Base-by-base conservation (phyloP, 2,329 filamentous ascomycete species). In the Pseudopithomyces chartarum region DNA sequence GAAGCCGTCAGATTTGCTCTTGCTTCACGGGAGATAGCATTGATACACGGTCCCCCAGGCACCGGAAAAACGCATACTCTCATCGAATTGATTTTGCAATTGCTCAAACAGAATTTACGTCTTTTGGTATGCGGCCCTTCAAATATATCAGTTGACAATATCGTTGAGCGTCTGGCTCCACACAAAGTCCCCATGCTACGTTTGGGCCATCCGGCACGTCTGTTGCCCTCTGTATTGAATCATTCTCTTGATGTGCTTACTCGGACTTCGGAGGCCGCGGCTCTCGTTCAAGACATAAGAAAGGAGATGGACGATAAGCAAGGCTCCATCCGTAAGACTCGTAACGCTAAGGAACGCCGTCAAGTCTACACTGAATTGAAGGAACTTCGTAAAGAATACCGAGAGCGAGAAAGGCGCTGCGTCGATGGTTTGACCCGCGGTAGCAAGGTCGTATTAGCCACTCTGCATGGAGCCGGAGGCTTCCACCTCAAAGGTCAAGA, bases 91-190 rank as follows among this genome's bases (percentile, higher is more conserved):
- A 96, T 99, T 58, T 82, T 96, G n/a, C 95, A 99, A 71, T 80
- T 98, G 65, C 81, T 96, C 53, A 88, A 88, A 70, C 85, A 86
- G 22, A 84, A 87, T 33, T 83, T 88, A 52, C 86, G 92, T 1
- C 82, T 98, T 11, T 82, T 98, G 1, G 94, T 98, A n/a, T 98
- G 95, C 68, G 95, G 94, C 0, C 95, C 95, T 0, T 97, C 92
- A 29, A 99, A 99, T 73, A 93, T 99, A 65, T 95, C 92, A 0
- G 95, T 99, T 1, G 95, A 99, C 82, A 99, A 99, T 71, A 96
- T 99, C 56, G 93, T 97, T 8, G 95, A 99, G 77, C 87, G 95
- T 7, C 84, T 98, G 1, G 87, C 92, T 1, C 87, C 90, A 0
- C 90, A 93, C 74, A 92, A 92, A 68, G 83, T 97, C 1, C 89